A percentile compares a stretch with the other conserved stretches of the same genome.
These are phyloP conservation scores for Lasiodiplodia gonubiensis DNA, from an alignment of 2,329 filamentous ascomycete genomes.

Conservation along the genomic window DNA sequence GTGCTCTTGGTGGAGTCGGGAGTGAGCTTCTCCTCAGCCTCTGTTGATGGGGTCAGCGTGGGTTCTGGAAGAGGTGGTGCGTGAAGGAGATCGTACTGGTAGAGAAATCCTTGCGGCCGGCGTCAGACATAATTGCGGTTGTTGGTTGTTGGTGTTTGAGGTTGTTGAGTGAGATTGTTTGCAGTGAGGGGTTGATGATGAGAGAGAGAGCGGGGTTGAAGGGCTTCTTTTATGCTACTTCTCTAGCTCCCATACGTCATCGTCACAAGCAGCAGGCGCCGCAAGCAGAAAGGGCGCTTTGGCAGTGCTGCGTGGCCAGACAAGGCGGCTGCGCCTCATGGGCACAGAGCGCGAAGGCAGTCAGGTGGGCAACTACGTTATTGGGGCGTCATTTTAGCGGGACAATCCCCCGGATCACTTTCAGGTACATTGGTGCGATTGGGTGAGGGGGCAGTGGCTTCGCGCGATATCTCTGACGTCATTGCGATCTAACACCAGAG, in stretches of 20 bases:
- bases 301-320: neutral
- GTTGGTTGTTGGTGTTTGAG: conserved; percentile 39
- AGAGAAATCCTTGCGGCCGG: conserved; percentile 65
- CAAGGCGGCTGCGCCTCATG: conserved; percentile 4
- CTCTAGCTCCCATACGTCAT: conserved; percentile 14
- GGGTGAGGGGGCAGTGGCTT: conserved; percentile 2
- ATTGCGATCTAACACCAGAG: neutral
- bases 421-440: conserved; percentile 17
- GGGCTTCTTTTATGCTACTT: conserved; percentile 18
- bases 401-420: conserved; percentile 13
- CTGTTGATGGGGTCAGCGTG: conserved; percentile 43
- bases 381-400: conserved; percentile 21
- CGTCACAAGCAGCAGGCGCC: conserved; percentile 1
- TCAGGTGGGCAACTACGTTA: conserved; percentile 23
- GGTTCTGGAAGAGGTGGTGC: neutral
- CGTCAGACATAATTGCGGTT: conserved; percentile 64
- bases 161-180: conserved; percentile 30
- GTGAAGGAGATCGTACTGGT: conserved; percentile 46
- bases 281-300: conserved; percentile 13
- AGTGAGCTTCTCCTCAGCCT: conserved; percentile 62
- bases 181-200: conserved; percentile 30
- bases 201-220: neutral
- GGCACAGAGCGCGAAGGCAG: neutral
- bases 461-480: conserved; percentile 12
- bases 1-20: conserved; percentile 68